Conservation (phyloP, 2,329 filamentous ascomycete genomes). For the Arthrobotrys conoides region DNA sequence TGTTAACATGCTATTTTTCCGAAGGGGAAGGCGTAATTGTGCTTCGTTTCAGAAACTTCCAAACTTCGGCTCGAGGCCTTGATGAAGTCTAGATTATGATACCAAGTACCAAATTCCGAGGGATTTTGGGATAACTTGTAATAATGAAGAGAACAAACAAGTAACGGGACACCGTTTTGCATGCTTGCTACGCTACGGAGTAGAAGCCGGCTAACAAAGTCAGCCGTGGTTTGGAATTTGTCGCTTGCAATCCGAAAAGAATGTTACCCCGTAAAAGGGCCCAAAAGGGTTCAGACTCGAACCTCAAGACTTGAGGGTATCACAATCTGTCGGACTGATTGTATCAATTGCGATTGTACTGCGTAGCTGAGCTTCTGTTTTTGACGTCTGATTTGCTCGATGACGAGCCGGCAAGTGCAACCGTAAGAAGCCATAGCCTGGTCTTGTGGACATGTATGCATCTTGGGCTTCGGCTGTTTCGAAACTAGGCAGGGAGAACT, state of each 20-base stretch:
- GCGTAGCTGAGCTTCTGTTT: not conserved
- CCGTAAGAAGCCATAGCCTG: conserved; percentile 7
- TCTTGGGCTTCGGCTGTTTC: conserved; percentile 49
- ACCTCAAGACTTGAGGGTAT: not conserved
- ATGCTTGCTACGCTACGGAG: not conserved
- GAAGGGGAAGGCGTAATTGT: conserved; percentile 30
- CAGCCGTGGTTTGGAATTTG: no score
- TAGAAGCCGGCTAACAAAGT: no score
- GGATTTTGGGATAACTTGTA: conserved; percentile 8
- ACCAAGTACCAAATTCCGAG: conserved; percentile 11
- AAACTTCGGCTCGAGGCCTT: conserved; percentile 49
- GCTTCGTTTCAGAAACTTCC: conserved; percentile 48
- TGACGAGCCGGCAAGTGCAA: conserved; percentile 17
- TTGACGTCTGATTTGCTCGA: not conserved
- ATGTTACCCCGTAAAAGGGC: no score
- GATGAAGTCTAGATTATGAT: conserved; percentile 33
- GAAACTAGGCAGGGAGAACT: conserved; percentile 21
- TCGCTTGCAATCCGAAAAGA: no score
- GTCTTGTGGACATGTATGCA: conserved; percentile 30
- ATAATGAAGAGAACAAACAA: not conserved
- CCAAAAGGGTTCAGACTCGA: no score
- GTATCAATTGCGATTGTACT: not conserved
- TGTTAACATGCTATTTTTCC: conserved; percentile 23
- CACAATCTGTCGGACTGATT: not conserved
- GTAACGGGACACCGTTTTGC: not conserved